Evolutionary conservation across 495 filamentous ascomycete species (phyloP).

Genomic region (Neurospora sp.): DNA sequence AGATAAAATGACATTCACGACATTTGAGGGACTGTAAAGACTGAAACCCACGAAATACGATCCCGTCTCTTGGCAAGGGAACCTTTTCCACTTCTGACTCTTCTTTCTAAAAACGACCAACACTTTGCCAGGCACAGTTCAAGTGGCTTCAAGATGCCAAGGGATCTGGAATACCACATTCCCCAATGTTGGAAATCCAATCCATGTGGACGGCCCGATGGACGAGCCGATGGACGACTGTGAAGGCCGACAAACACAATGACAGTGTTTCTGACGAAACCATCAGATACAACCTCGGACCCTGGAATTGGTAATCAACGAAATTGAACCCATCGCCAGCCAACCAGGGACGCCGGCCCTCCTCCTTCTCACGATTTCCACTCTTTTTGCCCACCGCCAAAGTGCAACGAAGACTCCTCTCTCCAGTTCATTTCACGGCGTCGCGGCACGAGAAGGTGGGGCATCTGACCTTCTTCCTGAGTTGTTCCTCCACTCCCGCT

Average conservation of each 20-base stretch:
- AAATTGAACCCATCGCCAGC: not conserved
- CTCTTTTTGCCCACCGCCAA: not conserved
- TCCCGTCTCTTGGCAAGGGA: not conserved
- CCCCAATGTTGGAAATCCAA: not conserved
- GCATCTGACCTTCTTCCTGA: not conserved
- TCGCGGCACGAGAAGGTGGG: conserved; percentile 16
- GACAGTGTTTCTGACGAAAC: not conserved
- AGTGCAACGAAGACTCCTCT: not conserved
- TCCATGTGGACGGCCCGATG: not conserved
- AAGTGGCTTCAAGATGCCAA: not conserved
- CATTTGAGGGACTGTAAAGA: not conserved
- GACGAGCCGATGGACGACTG: not conserved
- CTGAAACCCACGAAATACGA: not conserved
- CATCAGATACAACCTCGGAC: conserved; percentile 2
- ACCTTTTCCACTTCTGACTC: not conserved
- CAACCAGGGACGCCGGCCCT: not conserved
- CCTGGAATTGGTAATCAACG: conserved; percentile 25
- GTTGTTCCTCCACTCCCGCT: not conserved
- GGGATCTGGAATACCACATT: not conserved
- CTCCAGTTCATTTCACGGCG: conserved; percentile 13
- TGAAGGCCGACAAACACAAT: not conserved
- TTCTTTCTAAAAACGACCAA: not conserved
- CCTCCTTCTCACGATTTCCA: not conserved
- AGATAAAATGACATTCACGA: not conserved
- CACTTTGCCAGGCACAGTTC: not conserved